Base-by-base conservation (phyloP, 768 basidiomycete genomes). In the Auricularia sp. region DNA sequence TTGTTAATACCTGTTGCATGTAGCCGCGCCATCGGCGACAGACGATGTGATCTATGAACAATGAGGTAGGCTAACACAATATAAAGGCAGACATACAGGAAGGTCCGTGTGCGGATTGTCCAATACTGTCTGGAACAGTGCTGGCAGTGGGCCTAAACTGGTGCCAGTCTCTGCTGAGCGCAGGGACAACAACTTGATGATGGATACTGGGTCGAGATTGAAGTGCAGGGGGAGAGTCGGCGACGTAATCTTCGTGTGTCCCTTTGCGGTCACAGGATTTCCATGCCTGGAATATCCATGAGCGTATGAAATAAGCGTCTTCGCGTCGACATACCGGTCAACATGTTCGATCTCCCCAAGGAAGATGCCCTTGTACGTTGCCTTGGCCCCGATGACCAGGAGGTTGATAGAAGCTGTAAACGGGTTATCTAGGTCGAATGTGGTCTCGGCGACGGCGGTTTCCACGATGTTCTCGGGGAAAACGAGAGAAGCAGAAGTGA, bases 321-420 rank as follows among this genome's bases (percentile, higher is more conserved):
- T 8, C 16, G 61, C 39, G 14, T 10, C 14, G 60, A 10, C 61
- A 12, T 42, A 42, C 61, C 61, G 33, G 34, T 62, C 61, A 66
- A 59, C 56, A 23, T 59, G 23, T 35, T 59, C 56, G 18, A 59
- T 59, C 11, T 21, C 56, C 3, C 88, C 87, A 11, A 90, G 71
- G 1, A 78, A 78, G 51, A 89, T 70, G 58, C 77, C 79, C 23
- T 81, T 78, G 76, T 80, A 87, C 0, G 78, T 81, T 0, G 83
- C 87, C 4, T 74, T 80, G 1, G 87, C 81, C 2, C 73, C 74
- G 18, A 90, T 73, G 56, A 76, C 71, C n/a, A 86, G 70, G 16
- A 90, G 72, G 70, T 84, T 86, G 71, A 90, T 83, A 70, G 82
- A 83, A 18, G 88, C 86, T 0, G 86, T 88, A 74, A 90, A 90